phyloP scores from a whole-genome alignment of 2,329 filamentous ascomycete genomes.

The Colletotrichum simmondsii region DNA sequence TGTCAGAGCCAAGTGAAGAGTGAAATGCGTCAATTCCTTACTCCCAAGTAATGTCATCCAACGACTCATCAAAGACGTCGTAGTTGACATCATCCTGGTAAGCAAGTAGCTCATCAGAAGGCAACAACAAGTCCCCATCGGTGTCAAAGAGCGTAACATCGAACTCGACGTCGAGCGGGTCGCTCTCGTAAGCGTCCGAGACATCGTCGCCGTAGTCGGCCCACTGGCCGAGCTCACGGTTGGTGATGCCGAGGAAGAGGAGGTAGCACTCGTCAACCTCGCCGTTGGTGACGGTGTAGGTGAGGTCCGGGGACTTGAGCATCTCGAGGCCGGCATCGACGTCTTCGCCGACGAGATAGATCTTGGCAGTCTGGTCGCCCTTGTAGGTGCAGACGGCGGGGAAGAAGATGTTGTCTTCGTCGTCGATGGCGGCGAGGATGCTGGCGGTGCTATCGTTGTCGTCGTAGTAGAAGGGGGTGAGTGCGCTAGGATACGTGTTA shows the following conservation, averaged over 20 bases:
- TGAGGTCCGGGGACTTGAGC: not conserved
- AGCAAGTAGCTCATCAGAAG: not conserved
- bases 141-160: not conserved
- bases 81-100: not conserved
- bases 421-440: not conserved
- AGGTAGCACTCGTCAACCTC: not conserved
- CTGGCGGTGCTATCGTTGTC: not conserved
- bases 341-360: not conserved
- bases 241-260: not conserved
- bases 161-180: not conserved
- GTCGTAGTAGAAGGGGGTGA: not conserved
- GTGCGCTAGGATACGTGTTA: not conserved
- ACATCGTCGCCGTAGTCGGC: not conserved
- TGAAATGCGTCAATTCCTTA: not conserved
- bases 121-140: not conserved
- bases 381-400: not conserved
- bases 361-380: not conserved
- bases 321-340: not conserved
- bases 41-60: not conserved
- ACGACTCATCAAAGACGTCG: not conserved
- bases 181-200: not conserved
- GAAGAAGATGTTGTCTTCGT: not conserved
- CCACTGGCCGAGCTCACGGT: not conserved
- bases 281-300: not conserved
- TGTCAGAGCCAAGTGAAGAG: too few species aligned